Evolutionary conservation across 2,329 filamentous ascomycete genomes (phyloP).

Genomic region (Fusarium xylarioides): DNA sequence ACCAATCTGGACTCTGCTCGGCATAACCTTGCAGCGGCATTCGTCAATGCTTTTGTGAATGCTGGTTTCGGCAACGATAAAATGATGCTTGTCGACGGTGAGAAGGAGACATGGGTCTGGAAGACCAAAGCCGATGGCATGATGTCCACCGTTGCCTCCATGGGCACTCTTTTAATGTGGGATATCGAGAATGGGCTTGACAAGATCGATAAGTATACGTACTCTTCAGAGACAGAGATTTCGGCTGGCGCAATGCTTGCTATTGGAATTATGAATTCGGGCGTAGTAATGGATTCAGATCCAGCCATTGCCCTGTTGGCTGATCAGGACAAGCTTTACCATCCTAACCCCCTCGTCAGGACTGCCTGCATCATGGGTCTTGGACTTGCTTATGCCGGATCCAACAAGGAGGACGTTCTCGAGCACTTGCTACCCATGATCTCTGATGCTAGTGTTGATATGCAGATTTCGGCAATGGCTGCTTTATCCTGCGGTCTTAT

Average conservation of each 20-base stretch:
- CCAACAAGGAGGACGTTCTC: conserved; percentile 88
- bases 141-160: conserved; percentile 93
- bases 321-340: conserved; percentile 80
- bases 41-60: conserved; percentile 97
- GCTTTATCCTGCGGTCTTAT: conserved; percentile 89
- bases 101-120: conserved; percentile 96
- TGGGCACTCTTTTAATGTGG: conserved; percentile 92
- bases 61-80: conserved; percentile 96
- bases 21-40: conserved; percentile 94
- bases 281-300: conserved; percentile 88
- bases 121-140: conserved; percentile 99
- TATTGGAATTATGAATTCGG: conserved; percentile 95
- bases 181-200: conserved; percentile 92
- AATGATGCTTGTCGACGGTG: conserved; percentile 92
- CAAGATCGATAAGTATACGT: conserved; percentile 94
- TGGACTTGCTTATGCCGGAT: conserved; percentile 92
- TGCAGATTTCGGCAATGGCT: conserved; percentile 97
- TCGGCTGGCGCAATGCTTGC: conserved; percentile 92
- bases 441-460: conserved; percentile 82
- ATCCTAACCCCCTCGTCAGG: conserved; percentile 79
- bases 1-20: conserved; percentile 95
- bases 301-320: conserved; percentile 87
- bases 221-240: conserved; percentile 80
- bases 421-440: conserved; percentile 89
- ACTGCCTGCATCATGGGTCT: conserved; percentile 95